Evolutionary conservation across 1,284 basidiomycete species (phyloP).

Genomic region (Ustilago lituana): DNA sequence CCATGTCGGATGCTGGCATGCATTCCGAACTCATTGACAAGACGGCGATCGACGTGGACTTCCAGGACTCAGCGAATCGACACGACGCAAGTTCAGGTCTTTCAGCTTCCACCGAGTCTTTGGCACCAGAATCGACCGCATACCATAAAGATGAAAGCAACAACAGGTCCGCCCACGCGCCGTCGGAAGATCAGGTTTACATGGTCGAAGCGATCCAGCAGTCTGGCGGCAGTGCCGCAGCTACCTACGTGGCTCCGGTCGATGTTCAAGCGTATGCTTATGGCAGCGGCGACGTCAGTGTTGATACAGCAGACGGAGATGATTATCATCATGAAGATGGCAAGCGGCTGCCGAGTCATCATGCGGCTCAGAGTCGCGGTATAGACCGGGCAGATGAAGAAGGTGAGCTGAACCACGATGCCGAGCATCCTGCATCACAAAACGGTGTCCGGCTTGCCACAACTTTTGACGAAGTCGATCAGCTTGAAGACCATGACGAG

Average conservation of each 20-base stretch:
- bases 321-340: not conserved
- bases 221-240: not conserved
- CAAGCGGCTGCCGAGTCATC: not conserved
- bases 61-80: slow-evolving; percentile 11
- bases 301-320: not conserved
- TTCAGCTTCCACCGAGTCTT: not conserved
- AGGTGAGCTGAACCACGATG: slow-evolving; percentile 6
- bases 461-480: slow-evolving; percentile 5
- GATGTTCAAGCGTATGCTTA: not conserved
- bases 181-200: not conserved
- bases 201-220: not conserved
- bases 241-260: not conserved
- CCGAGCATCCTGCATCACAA: not conserved
- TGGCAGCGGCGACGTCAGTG: not conserved
- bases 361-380: not conserved
- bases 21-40: slow-evolving; percentile 15
- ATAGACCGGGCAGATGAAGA: slow-evolving; percentile 8
- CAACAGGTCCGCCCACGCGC: not conserved
- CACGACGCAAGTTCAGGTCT: not conserved
- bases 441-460: not conserved
- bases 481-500: slow-evolving; percentile 1
- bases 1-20: slow-evolving; percentile 24
- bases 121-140: not conserved
- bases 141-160: slow-evolving; percentile 1
- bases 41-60: slow-evolving; percentile 27